phyloP scores from a whole-genome alignment of 208 protist genomes.

The Crithidia bombi region DNA sequence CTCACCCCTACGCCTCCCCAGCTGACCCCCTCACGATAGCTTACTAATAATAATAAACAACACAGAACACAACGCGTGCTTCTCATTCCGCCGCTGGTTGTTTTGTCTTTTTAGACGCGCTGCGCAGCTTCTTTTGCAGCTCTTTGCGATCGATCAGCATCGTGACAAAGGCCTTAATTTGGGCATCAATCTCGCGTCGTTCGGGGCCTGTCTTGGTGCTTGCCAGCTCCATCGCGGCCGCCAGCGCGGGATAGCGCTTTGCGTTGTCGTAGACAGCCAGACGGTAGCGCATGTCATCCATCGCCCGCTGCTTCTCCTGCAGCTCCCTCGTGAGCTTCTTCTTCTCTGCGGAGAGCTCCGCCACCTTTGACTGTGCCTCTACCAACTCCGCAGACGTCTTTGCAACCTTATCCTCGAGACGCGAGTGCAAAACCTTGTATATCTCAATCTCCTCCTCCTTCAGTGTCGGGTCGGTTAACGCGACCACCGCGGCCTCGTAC shows the following conservation, averaged over 20 bases:
- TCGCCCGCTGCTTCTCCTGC: slow-evolving; percentile 39
- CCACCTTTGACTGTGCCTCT: slow-evolving; percentile 19
- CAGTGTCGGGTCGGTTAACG: slow-evolving; percentile 60
- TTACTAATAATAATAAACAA: too few species aligned
- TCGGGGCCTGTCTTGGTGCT: slow-evolving; percentile 50
- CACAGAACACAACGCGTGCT: too few species aligned
- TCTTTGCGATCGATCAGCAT: slow-evolving; percentile 65
- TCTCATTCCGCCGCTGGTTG: slow-evolving; percentile 18
- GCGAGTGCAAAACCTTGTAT: slow-evolving; percentile 43
- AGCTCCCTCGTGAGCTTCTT: slow-evolving; percentile 35
- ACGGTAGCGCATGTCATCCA: slow-evolving; percentile 79
- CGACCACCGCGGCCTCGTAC: slow-evolving; percentile 32
- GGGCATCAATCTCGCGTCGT: slow-evolving; percentile 57
- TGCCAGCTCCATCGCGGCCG: slow-evolving; percentile 52
- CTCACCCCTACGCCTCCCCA: too few species aligned
- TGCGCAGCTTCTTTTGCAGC: slow-evolving; percentile 60
- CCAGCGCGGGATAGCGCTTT: slow-evolving; percentile 55
- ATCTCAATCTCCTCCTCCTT: slow-evolving; percentile 78
- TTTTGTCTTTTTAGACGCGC: slow-evolving; percentile 35
- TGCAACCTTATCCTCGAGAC: slow-evolving; percentile 38
- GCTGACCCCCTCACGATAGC: too few species aligned
- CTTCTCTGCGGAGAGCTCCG: slow-evolving; percentile 20
- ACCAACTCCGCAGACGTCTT: slow-evolving; percentile 27
- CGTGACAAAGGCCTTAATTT: slow-evolving; percentile 54
- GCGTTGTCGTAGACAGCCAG: slow-evolving; percentile 67